Conservation (phyloP, 2,329 filamentous ascomycete genomes). For the Calonectria ilicicola region DNA sequence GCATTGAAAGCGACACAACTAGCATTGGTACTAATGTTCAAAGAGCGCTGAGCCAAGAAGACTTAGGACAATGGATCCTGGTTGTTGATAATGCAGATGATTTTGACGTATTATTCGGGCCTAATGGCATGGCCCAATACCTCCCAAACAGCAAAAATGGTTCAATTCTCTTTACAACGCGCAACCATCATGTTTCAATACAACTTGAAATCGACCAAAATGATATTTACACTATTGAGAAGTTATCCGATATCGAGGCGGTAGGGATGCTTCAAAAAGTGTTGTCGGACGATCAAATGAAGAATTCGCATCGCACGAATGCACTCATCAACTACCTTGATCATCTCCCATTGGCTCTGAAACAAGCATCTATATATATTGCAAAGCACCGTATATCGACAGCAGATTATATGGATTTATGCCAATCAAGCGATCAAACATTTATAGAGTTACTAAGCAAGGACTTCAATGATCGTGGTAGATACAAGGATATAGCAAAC, state of each 20-base stretch:
- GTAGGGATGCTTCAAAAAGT: slow-evolving; percentile 33
- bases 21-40: slow-evolving; percentile 36
- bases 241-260: slow-evolving; percentile 37
- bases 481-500: slow-evolving; percentile 42
- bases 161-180: slow-evolving; percentile 37
- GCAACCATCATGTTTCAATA: slow-evolving; percentile 21
- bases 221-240: slow-evolving; percentile 28
- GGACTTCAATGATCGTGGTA: slow-evolving; percentile 44
- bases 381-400: slow-evolving; percentile 39
- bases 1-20: not conserved
- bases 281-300: slow-evolving; percentile 30
- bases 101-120: slow-evolving; percentile 31
- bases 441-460: slow-evolving; percentile 39
- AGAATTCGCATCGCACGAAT: slow-evolving; percentile 27
- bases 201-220: slow-evolving; percentile 15
- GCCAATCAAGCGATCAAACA: not conserved
- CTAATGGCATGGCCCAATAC: slow-evolving; percentile 35
- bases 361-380: slow-evolving; percentile 50
- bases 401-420: slow-evolving; percentile 41
- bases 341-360: slow-evolving; percentile 50
- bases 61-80: slow-evolving; percentile 53
- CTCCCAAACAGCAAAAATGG: slow-evolving; percentile 41
- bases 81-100: slow-evolving; percentile 54
- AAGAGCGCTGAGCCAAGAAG: slow-evolving; percentile 50
- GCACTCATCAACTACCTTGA: slow-evolving; percentile 45